Evolutionary conservation across 2,329 filamentous ascomycete species (phyloP), one percentile per base, ranked within the genome.

Genomic region (Sporothrix sp.): DNA sequence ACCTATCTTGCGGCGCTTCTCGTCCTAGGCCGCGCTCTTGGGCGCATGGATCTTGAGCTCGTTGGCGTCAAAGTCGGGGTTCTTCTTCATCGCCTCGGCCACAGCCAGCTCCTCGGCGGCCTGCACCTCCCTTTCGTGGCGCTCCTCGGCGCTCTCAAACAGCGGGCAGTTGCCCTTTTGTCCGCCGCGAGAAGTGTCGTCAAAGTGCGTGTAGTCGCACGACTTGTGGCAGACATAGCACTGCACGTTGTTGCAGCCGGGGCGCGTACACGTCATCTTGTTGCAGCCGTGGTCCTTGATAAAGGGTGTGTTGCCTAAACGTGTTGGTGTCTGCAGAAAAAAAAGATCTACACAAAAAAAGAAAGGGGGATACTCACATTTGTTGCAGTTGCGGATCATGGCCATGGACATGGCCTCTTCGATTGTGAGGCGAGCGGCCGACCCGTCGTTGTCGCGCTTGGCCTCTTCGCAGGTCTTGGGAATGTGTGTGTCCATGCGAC

Each of bases 321-420:
- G 5, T 8, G 57, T 61, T 35, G 60, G 54, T 13, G 37, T 10
- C n/a, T 30, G 20, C 20, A 7, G 49, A 40, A 28, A 23, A 50
- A 39, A 14, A 18, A 28, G 13, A 14, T 13, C 3, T 27, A 11
- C 16, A 16, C 25, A 7, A 18, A 8, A 11, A 16, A 27, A n/a
- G 14, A 35, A 16, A 23, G n/a, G 30, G 11, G 1, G 2, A 57
- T 4, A 61, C 64, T 60, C 60, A 69, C 78, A 81, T 57, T 74
- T 74, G 58, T 87, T 87, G 71, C 88, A 95, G 25, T 71, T 79
- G 18, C 88, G 78, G 49, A 94, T 84, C 57, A 94, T 60, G 2
- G 88, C 88, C 14, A 76, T 74, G 2, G 85, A 87, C 84, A 90
- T 91, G 18, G 87, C 87, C 63, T 95, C 87, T 63, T 95, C 88